Evolutionary conservation across 108 stramenopile genomes (phyloP).

Genomic region (Schizochytrium sp.): DNA sequence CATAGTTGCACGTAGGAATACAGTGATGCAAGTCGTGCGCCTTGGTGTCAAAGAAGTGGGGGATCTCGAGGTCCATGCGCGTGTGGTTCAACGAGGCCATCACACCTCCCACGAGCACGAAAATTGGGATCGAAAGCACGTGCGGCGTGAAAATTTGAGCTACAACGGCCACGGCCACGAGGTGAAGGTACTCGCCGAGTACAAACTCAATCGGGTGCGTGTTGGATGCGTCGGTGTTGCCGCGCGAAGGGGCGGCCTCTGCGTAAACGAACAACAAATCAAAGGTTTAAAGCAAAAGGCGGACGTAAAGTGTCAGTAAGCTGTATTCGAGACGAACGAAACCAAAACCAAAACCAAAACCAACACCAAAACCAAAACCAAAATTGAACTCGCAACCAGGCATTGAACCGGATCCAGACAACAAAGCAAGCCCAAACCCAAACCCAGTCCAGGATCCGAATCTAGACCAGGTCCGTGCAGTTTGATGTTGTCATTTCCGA

Average conservation of each 20-base stretch:
- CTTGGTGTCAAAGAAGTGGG: slow-evolving; percentile 69
- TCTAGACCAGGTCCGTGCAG: too few relatives aligned
- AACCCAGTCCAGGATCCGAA: too few relatives aligned
- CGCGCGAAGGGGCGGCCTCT: slow-evolving; percentile 82
- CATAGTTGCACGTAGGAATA: slow-evolving; percentile 88
- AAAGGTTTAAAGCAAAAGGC: too few relatives aligned
- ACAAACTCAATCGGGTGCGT: slow-evolving; percentile 95
- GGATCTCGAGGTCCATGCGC: slow-evolving; percentile 63
- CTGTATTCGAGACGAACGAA: too few relatives aligned
- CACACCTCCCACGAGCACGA: slow-evolving; percentile 70
- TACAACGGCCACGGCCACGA: slow-evolving; percentile 56
- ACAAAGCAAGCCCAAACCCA: too few relatives aligned
- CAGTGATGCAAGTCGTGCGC: slow-evolving; percentile 93
- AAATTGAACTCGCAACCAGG: too few relatives aligned
- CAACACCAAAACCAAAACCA: too few relatives aligned
- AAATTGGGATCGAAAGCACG: slow-evolving; percentile 42
- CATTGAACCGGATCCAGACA: too few relatives aligned
- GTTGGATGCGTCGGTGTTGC: slow-evolving; percentile 90
- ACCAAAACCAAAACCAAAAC: too few relatives aligned
- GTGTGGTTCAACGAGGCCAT: slow-evolving; percentile 92
- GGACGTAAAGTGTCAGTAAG: too few relatives aligned
- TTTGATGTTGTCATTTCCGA: too few relatives aligned
- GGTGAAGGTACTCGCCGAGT: slow-evolving; percentile 90
- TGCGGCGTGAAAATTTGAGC: slow-evolving; percentile 33
- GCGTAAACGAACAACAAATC: too few relatives aligned